Base-by-base conservation (phyloP, 2,329 filamentous ascomycete genomes). In the Aureobasidium sp. region DNA sequence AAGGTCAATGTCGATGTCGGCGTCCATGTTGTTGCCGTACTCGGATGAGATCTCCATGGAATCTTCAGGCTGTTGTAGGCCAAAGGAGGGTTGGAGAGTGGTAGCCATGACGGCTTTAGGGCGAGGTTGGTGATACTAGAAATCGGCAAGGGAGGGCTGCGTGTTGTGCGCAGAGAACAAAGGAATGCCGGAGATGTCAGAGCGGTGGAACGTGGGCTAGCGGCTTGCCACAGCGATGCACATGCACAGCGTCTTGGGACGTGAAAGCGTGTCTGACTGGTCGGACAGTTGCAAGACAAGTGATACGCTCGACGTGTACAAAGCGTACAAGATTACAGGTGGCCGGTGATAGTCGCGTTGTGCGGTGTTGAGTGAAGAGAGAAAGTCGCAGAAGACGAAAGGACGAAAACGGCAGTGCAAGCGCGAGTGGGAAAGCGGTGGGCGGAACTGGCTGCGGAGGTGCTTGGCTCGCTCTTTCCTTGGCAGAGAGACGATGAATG, bases 1-100 rank as follows among this genome's bases (percentile, higher is more conserved):
- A 62, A 86, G 76, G 65, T 86, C 83, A 62, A 86, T 83, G 61
- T 84, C 81, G 59, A 81, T 80, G 60, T 83, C 79, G 55, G 75
- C 75, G 57, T 80, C 77, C 45, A 70, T 70, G 49, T 74, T 70
- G 49, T 74, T 65, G 37, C 71, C 77, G 60, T 71, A 67, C 25
- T 78, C 75, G 43, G 79, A 75, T 67, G 80, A 75, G 67, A 85
- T 75, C 64, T 84, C 81, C 81, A 83, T 83, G 60, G 77, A 77
- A 65, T 82, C 80, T 53, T 75, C 75, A 31, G 74, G 66, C 2
- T 72, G 62, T 38, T 73, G 67, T 42, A 74, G 63, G 43, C 54
- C 58, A 19, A 64, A 51, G 23, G 42, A 40, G 7, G 62, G 46
- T 15, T 60, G 50, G 35, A 65, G 61, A n/a, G 63, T 53, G 25